Evolutionary conservation across 305 asterid species (phyloP).

Genomic region (Fraxinus sp.): DNA sequence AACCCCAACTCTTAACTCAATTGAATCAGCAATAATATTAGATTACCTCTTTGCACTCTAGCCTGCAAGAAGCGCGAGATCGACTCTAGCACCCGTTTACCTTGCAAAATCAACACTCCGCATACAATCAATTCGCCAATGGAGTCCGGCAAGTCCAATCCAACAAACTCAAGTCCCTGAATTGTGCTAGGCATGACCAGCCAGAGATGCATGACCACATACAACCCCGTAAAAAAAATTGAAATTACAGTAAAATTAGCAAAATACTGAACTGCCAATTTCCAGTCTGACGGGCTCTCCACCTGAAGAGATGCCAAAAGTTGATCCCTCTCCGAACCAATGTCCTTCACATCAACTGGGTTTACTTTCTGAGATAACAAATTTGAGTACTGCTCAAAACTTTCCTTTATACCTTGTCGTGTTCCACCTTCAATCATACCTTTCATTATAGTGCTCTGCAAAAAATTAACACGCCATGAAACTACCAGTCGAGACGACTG

Average conservation of each 20-base stretch:
- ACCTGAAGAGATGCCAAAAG: slow-evolving; percentile 77
- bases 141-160: slow-evolving; percentile 96
- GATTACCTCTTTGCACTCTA: slow-evolving; percentile 72
- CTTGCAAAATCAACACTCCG: slow-evolving; percentile 82
- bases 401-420: slow-evolving; percentile 82
- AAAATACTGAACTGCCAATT: slow-evolving; percentile 79
- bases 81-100: slow-evolving; percentile 69
- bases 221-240: slow-evolving; percentile 55
- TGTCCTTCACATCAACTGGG: slow-evolving; percentile 66
- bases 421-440: slow-evolving; percentile 93
- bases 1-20: not conserved
- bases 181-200: slow-evolving; percentile 63
- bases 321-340: slow-evolving; percentile 83
- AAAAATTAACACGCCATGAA: slow-evolving; percentile 81
- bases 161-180: slow-evolving; percentile 94
- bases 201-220: slow-evolving; percentile 66
- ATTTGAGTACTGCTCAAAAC: slow-evolving; percentile 68
- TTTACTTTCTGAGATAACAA: slow-evolving; percentile 64
- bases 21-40: not conserved
- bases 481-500: slow-evolving; percentile 64
- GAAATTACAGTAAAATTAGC: slow-evolving; percentile 79
- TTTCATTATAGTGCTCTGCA: slow-evolving; percentile 87
- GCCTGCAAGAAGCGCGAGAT: slow-evolving; percentile 92
- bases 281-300: slow-evolving; percentile 75
- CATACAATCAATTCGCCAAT: slow-evolving; percentile 80